Evolutionary conservation across 1,139 yeast species (phyloP), one percentile per base, ranked within the genome.

Genomic region (Yamadazyma diddensiae): DNA sequence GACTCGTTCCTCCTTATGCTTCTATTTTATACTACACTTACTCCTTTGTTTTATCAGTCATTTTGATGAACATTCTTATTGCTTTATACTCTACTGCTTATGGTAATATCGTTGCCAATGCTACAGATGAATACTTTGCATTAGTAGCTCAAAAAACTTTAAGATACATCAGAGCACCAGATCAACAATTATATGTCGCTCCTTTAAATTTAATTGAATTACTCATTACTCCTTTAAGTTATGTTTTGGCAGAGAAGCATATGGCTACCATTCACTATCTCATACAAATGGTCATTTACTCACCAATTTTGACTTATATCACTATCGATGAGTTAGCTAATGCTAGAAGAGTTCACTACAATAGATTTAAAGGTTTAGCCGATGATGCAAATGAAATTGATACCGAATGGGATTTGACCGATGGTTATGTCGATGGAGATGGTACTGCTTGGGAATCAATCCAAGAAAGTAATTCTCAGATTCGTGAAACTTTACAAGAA

Each of bases 81-180:
- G 96, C 96, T 4, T 70, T 87, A 43, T 87, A 82, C 57, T 79
- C 94, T 21, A 82, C 87, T 35, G 94, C 95, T 0, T 87, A 87
- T 51, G 80, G 84, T 26, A 77, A 78, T 37, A 86, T 87, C 43
- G 83, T 82, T 36, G 94, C 77, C 33, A 85, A 86, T 60, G 88
- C 95, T 1, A 78, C 49, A 7, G 85, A 82, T 50, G 95, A 87
- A 54, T 87, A 82, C 55, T 73, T 86, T 65, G 94, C 94, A 0
- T 71, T 86, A 35, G 84, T 84, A 44, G 86, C 95, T 3, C 84
- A 83, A 43, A 85, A 86, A 62, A 86, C 94, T 0, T 70, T 87
- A 45, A 70, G 90, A 40, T 87, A 83, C 51, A 78, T 86, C 34
- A 73, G 96, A 45, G 95, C 95, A 0, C 96, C 95, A 0, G 96